These are phyloP conservation scores for Aspergillus proliferans DNA, from an alignment of 2,329 filamentous ascomycete genomes.

Conservation along the genomic window DNA sequence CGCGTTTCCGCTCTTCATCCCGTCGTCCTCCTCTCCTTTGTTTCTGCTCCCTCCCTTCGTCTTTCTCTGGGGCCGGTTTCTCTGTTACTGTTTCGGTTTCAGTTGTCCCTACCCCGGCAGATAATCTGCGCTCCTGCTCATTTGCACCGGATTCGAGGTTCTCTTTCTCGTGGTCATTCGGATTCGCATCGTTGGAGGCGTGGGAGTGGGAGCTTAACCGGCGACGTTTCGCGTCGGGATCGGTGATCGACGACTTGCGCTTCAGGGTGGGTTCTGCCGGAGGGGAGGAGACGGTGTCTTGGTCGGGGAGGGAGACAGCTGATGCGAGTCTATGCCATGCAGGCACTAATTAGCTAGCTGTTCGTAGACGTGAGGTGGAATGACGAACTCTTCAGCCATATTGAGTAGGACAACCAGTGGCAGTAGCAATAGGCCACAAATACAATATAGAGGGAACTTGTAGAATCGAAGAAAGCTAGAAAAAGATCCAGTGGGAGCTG, in stretches of 20 bases:
- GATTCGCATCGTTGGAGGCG: not conserved
- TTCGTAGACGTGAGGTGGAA: not conserved
- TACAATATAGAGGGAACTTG: not conserved
- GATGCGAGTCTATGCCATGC: slow-evolving; percentile 45
- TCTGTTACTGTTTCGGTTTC: not conserved
- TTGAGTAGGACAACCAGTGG: not conserved
- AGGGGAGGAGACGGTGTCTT: slow-evolving; percentile 20
- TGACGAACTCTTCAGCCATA: slow-evolving; percentile 22
- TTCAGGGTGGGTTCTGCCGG: slow-evolving; percentile 41
- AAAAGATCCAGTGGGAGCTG: not conserved
- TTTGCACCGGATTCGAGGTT: slow-evolving; percentile 10
- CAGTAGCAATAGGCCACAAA: not conserved
- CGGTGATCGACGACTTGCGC: slow-evolving; percentile 48
- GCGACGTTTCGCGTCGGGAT: slow-evolving; percentile 47
- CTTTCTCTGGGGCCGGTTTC: slow-evolving; percentile 11
- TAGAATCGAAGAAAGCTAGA: not conserved
- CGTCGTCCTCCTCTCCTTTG: slow-evolving; percentile 28
- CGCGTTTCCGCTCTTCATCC: slow-evolving; percentile 75
- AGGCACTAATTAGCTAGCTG: slow-evolving; percentile 2
- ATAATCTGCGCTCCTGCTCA: slow-evolving; percentile 16
- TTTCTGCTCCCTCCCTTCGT: slow-evolving; percentile 12
- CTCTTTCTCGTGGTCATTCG: slow-evolving; percentile 5
- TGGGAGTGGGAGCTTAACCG: slow-evolving; percentile 37
- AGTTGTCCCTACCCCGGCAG: slow-evolving; percentile 5
- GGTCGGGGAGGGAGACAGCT: slow-evolving; percentile 49